These are phyloP conservation scores for Leccinum subgranulosum DNA, from an alignment of 768 basidiomycete species.

Conservation along the genomic window DNA sequence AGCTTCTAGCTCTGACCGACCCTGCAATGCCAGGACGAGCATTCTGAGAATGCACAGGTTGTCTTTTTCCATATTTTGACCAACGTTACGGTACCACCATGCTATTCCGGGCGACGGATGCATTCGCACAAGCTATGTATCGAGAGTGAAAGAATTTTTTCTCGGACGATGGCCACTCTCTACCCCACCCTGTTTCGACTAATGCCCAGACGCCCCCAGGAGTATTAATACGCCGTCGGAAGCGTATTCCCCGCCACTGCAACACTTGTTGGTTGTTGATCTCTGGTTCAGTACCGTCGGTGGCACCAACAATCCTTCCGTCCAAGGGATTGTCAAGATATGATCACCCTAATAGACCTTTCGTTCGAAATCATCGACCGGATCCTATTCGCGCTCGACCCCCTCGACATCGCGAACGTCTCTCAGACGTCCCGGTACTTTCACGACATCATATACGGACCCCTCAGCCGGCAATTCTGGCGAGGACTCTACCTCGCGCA, in stretches of 20 bases:
- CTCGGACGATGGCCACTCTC: slow-evolving; percentile 8
- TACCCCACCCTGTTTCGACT: slow-evolving; percentile 16
- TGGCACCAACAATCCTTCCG: background rate
- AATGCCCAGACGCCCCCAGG: background rate
- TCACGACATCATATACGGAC: slow-evolving; percentile 45
- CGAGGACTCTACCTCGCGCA: slow-evolving; percentile 60
- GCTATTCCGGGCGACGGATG: slow-evolving; percentile 1
- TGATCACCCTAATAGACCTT: slow-evolving; percentile 35
- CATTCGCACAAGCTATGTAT: background rate
- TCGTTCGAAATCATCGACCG: slow-evolving; percentile 60
- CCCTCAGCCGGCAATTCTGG: slow-evolving; percentile 50
- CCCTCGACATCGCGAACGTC: slow-evolving; percentile 52
- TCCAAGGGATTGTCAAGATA: slow-evolving; percentile 2
- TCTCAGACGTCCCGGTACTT: slow-evolving; percentile 49
- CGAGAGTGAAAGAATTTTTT: slow-evolving; percentile 28
- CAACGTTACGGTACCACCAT: background rate
- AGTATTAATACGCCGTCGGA: slow-evolving; percentile 9
- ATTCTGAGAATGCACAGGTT: background rate
- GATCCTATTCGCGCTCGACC: slow-evolving; percentile 56
- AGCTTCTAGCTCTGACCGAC: background rate
- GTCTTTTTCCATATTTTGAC: background rate
- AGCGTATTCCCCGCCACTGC: background rate
- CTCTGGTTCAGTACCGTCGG: background rate
- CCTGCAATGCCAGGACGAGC: background rate
- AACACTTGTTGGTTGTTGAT: background rate